Base-by-base conservation (phyloP, 768 basidiomycete species). In the Pilatotrama ljubarskyi region DNA sequence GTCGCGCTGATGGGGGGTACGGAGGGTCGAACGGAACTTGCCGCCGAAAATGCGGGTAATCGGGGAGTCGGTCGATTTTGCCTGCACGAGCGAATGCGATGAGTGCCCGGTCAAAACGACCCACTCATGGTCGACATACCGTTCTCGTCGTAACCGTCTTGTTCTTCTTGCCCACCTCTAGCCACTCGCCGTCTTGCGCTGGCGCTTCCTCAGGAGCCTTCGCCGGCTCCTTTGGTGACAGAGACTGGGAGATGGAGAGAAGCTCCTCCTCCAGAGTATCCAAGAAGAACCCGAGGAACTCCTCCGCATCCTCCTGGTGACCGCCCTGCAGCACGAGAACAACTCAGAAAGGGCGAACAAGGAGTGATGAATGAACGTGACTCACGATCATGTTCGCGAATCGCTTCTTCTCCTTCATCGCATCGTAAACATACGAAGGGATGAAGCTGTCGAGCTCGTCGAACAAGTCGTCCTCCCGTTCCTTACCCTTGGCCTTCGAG, bases 231-330 rank as follows among this genome's bases (percentile, higher is more conserved):
- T 64, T 46, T 9, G 73, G 72, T 11, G 75, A 72, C 15, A 87
- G 67, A 0, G 85, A 79, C 6, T 84, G 77, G 7, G 84, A 73
- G n/a, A 96, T 74, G 3, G 80, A 78, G 3, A 92, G 75, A 11
- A 98, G 71, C 75, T 98, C 96, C 71, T 99, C 96, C 72, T 96
- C 93, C 5, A 99, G 77, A 0, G 94, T 91, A 67, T 98, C 94
- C 24, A 98, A 79, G 75, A 93, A 96, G 76, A 97, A 98, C 3
- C 96, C 96, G n/a, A 98, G 79, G 73, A 97, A 98, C 74, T 99
- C 96, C 73, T 99, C 95, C 10, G 95, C 96, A 59, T 99, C 96
- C 72, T 99, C 96, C 75, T 99, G 96, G 59, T 94, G 91, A 0
- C 95, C 95, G 37, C 91, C 86, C 84, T 93, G 64, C 5, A 29